Conservation (phyloP, 208 protist species). For the Trypanosoma conorhini region DNA sequence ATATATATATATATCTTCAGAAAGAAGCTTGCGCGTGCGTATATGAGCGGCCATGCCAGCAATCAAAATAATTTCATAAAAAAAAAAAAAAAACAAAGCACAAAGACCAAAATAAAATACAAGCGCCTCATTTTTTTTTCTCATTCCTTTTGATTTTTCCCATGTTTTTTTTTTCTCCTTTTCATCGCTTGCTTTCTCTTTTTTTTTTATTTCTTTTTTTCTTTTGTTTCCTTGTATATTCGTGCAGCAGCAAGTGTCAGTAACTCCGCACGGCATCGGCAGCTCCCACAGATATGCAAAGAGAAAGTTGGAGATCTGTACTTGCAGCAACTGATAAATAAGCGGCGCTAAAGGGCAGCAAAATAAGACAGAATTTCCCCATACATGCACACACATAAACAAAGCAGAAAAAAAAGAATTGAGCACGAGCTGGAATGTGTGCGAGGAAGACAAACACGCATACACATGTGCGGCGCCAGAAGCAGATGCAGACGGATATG, state of each 20-base stretch:
- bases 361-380: background rate
- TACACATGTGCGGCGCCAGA: background rate
- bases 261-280: background rate
- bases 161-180: background rate
- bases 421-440: background rate
- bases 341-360: background rate
- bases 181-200: background rate
- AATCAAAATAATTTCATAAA: too few relatives aligned
- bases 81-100: background rate
- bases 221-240: constrained; percentile 3
- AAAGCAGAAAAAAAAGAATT: constrained; percentile 12
- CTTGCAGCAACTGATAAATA: background rate
- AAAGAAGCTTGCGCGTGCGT: too few relatives aligned
- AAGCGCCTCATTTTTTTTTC: background rate
- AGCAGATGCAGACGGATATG: background rate
- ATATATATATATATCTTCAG: too few relatives aligned
- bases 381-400: constrained; percentile 2
- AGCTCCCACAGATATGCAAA: background rate
- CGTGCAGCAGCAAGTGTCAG: background rate
- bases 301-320: background rate
- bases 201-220: constrained; percentile 8
- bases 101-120: background rate
- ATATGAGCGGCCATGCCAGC: background rate
- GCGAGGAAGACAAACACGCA: background rate
- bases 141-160: too few relatives aligned